Conservation (phyloP, 192 early-diverging fungal species). For the Umbelopsis vinacea region DNA sequence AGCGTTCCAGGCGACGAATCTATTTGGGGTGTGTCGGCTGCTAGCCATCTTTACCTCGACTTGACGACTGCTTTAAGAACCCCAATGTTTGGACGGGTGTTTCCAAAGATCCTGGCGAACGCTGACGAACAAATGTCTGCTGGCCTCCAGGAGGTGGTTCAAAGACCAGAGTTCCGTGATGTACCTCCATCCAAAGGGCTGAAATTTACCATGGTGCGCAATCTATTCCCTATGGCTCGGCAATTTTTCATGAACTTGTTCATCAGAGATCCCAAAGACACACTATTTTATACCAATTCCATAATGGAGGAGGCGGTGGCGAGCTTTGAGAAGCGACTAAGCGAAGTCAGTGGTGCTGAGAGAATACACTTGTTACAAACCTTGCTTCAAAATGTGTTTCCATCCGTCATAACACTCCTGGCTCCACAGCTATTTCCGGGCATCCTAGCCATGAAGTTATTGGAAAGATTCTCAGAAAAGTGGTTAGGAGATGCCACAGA, state of each 20-base stretch:
- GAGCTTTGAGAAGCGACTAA: background rate
- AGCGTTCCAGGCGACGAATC: background rate
- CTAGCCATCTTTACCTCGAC: background rate
- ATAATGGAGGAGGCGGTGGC: background rate
- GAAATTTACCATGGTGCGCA: background rate
- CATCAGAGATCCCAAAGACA: background rate
- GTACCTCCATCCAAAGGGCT: background rate
- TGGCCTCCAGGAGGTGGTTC: background rate
- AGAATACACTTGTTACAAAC: background rate
- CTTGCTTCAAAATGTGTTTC: background rate
- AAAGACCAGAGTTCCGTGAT: background rate
- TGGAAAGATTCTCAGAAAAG: background rate
- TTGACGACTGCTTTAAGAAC: background rate
- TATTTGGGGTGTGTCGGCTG: background rate
- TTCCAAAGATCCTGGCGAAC: background rate
- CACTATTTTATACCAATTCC: background rate
- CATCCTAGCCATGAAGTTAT: background rate
- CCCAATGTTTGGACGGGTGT: background rate
- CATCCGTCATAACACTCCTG: background rate
- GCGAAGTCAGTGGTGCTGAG: background rate
- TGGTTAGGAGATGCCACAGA: background rate
- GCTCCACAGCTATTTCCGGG: background rate
- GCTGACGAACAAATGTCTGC: conserved; percentile 1
- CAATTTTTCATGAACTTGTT: background rate
- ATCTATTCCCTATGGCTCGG: background rate